A percentile compares a stretch with the other conserved stretches of the same genome.
Conservation (phyloP, 371 early-diverging fungal species). For the Syncephalis plumigaleata region DNA sequence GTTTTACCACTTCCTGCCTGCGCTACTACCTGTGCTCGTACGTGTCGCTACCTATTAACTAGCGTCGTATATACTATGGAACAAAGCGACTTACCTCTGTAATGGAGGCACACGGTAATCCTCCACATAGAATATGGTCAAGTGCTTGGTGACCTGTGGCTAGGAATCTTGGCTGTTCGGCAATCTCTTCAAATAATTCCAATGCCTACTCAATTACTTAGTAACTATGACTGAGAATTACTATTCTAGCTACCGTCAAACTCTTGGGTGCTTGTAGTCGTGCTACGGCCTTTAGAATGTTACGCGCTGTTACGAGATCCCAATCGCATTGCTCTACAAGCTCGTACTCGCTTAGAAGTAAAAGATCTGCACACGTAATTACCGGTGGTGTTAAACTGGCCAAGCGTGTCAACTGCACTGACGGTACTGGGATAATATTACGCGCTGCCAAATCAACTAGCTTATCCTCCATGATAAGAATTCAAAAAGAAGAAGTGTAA, state of each 20-base stretch:
- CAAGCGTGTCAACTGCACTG: no score
- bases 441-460: no score
- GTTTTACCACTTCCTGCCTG: conserved; percentile 6
- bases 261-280: conserved; percentile 3
- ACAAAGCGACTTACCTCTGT: conserved; percentile 6
- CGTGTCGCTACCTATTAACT: neutral
- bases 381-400: neutral
- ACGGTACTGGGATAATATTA: no score
- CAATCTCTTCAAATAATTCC: neutral
- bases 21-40: conserved; percentile 1
- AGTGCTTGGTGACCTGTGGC: conserved; percentile 3
- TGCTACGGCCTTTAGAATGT: neutral
- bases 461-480: no score
- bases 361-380: conserved; percentile 3
- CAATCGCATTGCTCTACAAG: conserved; percentile 5
- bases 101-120: conserved; percentile 5
- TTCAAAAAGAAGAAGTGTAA: no score
- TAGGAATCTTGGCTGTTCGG: neutral
- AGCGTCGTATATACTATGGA: no score
- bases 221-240: neutral
- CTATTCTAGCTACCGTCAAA: neutral
- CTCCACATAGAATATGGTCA: conserved; percentile 5
- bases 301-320: neutral
- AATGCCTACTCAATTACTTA: neutral
- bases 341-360: conserved; percentile 1